These are phyloP conservation scores for Zychaea mexicana DNA, from an alignment of 371 early-diverging fungal species.

Conservation along the genomic window DNA sequence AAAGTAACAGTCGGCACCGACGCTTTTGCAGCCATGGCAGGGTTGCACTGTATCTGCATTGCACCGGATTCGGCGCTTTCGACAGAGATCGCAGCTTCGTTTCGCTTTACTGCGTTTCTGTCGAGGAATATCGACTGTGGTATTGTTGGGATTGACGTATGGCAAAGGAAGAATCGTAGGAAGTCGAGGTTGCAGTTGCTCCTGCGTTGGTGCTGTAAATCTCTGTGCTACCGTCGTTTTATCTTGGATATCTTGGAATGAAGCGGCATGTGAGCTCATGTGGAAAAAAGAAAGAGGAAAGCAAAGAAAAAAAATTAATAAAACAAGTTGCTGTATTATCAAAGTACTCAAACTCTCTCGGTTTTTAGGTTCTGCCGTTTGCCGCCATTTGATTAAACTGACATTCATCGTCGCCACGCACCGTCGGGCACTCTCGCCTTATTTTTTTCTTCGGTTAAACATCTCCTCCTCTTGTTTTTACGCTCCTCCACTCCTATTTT, in stretches of 20 bases:
- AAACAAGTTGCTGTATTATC: too few relatives aligned
- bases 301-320: background rate
- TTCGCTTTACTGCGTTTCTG: conserved; percentile 23
- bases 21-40: conserved; percentile 33
- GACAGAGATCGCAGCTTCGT: conserved; percentile 23
- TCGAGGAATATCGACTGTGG: background rate
- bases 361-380: background rate
- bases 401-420: too few relatives aligned
- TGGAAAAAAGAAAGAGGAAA: background rate
- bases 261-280: background rate
- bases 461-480: background rate
- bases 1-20: conserved; percentile 28
- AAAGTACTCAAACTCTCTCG: background rate
- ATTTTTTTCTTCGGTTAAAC: background rate
- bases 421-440: too few relatives aligned
- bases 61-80: conserved; percentile 19
- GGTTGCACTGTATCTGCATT: conserved; percentile 29
- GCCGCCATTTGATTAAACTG: too few relatives aligned
- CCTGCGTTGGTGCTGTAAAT: background rate
- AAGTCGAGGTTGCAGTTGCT: background rate
- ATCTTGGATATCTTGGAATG: background rate
- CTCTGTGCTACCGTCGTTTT: background rate
- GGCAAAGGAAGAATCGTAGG: background rate
- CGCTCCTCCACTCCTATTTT: background rate
- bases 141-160: background rate